Evolutionary conservation across 345 rosid species (phyloP).

Genomic region (Citrus inodora): DNA sequence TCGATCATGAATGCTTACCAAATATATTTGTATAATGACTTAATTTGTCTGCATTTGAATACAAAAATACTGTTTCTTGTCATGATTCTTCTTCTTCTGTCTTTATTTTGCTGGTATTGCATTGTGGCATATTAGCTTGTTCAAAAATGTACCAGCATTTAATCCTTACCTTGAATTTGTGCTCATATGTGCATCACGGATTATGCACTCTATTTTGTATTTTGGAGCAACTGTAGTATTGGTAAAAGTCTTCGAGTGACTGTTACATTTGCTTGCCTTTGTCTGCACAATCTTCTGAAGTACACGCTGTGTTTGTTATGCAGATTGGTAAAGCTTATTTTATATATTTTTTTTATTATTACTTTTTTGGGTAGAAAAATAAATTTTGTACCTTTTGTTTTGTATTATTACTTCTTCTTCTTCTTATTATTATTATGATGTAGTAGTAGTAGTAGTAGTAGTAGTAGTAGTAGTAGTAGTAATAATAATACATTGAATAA

Average conservation of each 20-base stretch:
- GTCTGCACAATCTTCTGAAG: neutral
- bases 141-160: neutral
- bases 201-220: neutral
- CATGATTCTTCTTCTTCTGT: neutral
- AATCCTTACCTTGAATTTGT: neutral
- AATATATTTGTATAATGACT: too few species aligned
- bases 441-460: too few species aligned
- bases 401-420: too few species aligned
- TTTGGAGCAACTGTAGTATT: neutral
- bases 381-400: too few species aligned
- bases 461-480: too few species aligned
- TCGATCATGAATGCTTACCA: neutral
- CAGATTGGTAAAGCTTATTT: too few species aligned
- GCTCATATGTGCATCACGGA: neutral
- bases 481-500: neutral
- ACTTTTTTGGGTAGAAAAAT: too few species aligned
- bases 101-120: neutral
- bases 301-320: too few species aligned
- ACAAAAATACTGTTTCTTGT: neutral
- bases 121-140: neutral
- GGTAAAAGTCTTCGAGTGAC: neutral
- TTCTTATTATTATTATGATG: too few species aligned
- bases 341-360: too few species aligned
- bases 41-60: neutral
- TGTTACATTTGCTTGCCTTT: neutral